These are phyloP conservation scores for Aureobasidium sp. DNA, from an alignment of 2,329 filamentous ascomycete genomes.

Conservation along the genomic window DNA sequence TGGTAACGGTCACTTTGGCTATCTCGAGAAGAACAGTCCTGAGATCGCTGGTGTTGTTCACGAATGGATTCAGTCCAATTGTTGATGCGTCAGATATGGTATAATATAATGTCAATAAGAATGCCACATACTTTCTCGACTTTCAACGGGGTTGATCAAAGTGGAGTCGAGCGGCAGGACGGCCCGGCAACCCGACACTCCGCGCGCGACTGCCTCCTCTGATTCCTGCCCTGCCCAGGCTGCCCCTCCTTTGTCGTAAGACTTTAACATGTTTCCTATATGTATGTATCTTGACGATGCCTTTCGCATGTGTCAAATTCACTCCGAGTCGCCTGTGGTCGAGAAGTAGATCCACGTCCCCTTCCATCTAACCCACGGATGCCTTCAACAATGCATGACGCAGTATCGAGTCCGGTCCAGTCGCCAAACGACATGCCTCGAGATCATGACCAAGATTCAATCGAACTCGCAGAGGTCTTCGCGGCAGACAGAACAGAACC, in stretches of 20 bases:
- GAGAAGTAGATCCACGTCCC: background rate
- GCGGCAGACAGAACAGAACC: background rate
- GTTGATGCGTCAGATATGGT: background rate
- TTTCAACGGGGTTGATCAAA: no score
- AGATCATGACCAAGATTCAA: background rate
- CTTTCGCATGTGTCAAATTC: background rate
- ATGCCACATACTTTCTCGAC: no score
- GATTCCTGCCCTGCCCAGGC: background rate
- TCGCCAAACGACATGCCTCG: background rate
- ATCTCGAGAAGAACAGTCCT: slow-evolving; percentile 47
- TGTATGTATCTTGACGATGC: background rate
- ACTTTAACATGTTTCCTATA: background rate
- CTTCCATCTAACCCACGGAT: background rate
- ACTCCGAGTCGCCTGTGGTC: background rate
- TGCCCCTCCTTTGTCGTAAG: background rate
- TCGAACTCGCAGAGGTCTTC: background rate
- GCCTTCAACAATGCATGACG: background rate
- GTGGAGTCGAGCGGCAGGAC: background rate
- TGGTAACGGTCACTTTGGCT: slow-evolving; percentile 52
- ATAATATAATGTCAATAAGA: background rate
- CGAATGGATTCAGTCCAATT: slow-evolving; percentile 16
- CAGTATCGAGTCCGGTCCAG: background rate
- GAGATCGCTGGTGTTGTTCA: slow-evolving; percentile 34
- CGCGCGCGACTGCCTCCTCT: background rate
- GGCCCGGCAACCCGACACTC: background rate